Conservation (phyloP, 257 asterid species). For the Hygrophila difformis region DNA sequence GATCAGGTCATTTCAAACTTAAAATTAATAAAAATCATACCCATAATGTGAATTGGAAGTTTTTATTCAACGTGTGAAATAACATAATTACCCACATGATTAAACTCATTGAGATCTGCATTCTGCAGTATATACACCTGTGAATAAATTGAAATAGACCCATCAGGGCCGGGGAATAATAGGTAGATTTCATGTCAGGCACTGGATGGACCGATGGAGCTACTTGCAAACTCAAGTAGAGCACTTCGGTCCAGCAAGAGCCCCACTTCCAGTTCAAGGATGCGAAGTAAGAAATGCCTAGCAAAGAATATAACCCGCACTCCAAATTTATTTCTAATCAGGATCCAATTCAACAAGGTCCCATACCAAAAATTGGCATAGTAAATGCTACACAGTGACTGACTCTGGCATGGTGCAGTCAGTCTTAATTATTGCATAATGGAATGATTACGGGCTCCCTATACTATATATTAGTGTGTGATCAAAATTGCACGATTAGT, state of each 20-base stretch:
- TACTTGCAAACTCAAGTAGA: no score
- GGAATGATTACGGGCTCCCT: no score
- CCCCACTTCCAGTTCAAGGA: conserved; percentile 2
- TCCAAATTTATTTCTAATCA: conserved; percentile 2
- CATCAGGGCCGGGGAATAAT: no score
- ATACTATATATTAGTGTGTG: no score
- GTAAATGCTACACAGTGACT: neutral
- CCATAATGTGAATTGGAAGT: neutral
- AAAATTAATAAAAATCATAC: neutral
- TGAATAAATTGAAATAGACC: no score
- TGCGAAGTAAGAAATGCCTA: neutral
- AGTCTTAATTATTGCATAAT: neutral
- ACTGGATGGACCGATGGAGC: no score
- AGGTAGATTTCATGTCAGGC: no score
- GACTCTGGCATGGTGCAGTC: neutral
- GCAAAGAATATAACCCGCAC: neutral
- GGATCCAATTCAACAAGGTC: neutral
- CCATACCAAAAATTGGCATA: neutral
- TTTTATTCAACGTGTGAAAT: no score
- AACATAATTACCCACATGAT: no score
- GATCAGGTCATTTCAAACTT: no score
- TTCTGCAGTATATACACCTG: no score
- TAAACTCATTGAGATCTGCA: no score
- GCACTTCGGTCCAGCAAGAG: neutral
- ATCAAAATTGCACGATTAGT: neutral